phyloP scores from a whole-genome alignment of 768 basidiomycete genomes.

The Terana coerulea region DNA sequence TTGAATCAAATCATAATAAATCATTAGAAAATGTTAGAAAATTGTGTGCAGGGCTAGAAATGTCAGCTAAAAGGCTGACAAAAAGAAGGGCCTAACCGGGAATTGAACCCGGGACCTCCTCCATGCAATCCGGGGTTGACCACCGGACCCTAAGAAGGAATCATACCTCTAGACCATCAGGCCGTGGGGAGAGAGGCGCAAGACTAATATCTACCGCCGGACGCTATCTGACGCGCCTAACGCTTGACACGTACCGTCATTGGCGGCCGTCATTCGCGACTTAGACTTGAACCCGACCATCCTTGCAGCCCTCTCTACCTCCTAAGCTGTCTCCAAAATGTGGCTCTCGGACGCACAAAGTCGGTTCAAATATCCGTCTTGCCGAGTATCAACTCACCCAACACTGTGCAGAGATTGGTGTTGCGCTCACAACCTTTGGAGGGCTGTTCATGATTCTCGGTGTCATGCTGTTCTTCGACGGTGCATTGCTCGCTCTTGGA shows the following conservation, averaged over 20 bases:
- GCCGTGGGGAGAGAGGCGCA: slow-evolving; percentile 24
- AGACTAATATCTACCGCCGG: neutral
- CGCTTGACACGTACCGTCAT: slow-evolving; percentile 6
- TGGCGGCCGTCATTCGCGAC: neutral
- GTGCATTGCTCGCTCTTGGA: slow-evolving; percentile 91
- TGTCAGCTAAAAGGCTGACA: neutral
- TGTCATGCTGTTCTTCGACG: slow-evolving; percentile 95
- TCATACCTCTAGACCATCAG: slow-evolving; percentile 66
- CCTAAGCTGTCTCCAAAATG: slow-evolving; percentile 32
- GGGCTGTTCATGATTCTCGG: slow-evolving; percentile 95
- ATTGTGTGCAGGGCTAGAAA: too few relatives aligned
- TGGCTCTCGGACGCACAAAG: slow-evolving; percentile 69
- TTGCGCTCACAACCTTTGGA: slow-evolving; percentile 94
- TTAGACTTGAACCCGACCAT: neutral
- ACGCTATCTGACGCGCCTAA: too few relatives aligned
- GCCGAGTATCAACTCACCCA: neutral
- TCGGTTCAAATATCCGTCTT: slow-evolving; percentile 26
- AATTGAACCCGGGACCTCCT: slow-evolving; percentile 90
- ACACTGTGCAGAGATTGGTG: slow-evolving; percentile 80
- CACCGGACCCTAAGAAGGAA: slow-evolving; percentile 52
- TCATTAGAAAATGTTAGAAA: neutral
- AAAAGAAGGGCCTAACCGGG: slow-evolving; percentile 74
- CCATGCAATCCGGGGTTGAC: slow-evolving; percentile 33
- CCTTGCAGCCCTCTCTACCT: neutral
- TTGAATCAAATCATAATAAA: neutral